Evolutionary conservation across 306 rosid species (phyloP).

Genomic region (Dicorynia guianensis): DNA sequence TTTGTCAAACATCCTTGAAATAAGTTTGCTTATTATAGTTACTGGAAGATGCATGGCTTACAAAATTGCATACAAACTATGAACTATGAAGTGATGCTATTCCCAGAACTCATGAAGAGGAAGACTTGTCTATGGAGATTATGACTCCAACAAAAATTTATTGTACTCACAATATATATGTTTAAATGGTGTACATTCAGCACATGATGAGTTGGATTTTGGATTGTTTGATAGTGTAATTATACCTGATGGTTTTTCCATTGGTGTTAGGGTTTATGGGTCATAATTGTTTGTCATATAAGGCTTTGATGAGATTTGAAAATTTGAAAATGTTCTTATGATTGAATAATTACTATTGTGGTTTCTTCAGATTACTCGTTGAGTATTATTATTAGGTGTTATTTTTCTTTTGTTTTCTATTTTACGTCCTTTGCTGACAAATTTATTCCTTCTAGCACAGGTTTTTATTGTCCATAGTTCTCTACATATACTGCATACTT

Average conservation of each 20-base stretch:
- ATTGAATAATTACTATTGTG: constrained; percentile 23
- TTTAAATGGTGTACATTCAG: too few relatives aligned
- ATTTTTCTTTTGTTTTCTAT: constrained; percentile 22
- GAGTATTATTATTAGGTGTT: constrained; percentile 21
- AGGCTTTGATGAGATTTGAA: constrained; percentile 15
- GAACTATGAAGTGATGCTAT: too few relatives aligned
- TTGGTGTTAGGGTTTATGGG: constrained; percentile 14
- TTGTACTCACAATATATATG: too few relatives aligned
- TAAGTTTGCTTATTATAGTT: too few relatives aligned
- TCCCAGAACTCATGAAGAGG: too few relatives aligned
- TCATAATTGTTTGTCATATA: constrained; percentile 19
- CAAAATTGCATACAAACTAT: too few relatives aligned
- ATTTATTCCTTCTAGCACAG: constrained; percentile 50
- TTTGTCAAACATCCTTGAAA: too few relatives aligned
- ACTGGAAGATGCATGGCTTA: too few relatives aligned
- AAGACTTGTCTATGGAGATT: too few relatives aligned
- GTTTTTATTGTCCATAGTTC: constrained; percentile 70
- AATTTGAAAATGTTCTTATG: not conserved
- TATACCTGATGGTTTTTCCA: not conserved
- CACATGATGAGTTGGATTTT: too few relatives aligned
- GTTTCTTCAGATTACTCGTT: constrained; percentile 22
- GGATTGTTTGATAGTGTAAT: not conserved
- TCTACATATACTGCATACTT: constrained; percentile 64
- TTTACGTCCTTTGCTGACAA: constrained; percentile 39
- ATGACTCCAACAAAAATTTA: too few relatives aligned